Conservation (phyloP, 1,139 yeast species). For the Kurtzmaniella quercitrusa region DNA sequence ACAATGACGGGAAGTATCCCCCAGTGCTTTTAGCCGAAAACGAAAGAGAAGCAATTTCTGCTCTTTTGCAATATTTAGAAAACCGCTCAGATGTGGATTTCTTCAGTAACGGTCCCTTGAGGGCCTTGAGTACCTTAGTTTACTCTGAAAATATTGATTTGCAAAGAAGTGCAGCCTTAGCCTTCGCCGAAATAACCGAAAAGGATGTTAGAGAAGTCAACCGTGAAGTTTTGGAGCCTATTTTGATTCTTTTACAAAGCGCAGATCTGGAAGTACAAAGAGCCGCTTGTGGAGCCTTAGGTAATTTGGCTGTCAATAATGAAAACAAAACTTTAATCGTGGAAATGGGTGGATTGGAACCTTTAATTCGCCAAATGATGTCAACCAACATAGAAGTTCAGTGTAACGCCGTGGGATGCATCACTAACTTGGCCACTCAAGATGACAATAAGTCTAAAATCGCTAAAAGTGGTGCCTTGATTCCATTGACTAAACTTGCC, state of each 20-base stretch:
- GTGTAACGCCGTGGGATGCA: conserved; percentile 98
- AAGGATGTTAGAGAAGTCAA: conserved; percentile 90
- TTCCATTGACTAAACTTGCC: conserved; percentile 90
- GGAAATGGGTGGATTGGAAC: conserved; percentile 97
- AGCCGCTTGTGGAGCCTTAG: conserved; percentile 98
- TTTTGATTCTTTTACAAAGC: conserved; percentile 78
- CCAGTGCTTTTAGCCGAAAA: conserved; percentile 88
- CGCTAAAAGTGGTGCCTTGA: conserved; percentile 94
- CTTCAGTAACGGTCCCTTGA: conserved; percentile 83
- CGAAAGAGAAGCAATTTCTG: conserved; percentile 94
- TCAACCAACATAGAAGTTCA: conserved; percentile 96
- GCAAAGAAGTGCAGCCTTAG: conserved; percentile 96
- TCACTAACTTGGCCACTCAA: conserved; percentile 96
- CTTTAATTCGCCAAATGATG: conserved; percentile 95
- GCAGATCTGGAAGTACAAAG: conserved; percentile 93
- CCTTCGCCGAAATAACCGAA: conserved; percentile 97
- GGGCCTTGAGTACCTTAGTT: conserved; percentile 88
- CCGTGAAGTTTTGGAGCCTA: conserved; percentile 90
- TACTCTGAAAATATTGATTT: conserved; percentile 92
- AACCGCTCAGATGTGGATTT: conserved; percentile 83
- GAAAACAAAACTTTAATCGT: conserved; percentile 91
- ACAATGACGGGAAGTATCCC: conserved; percentile 52
- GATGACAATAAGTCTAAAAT: conserved; percentile 95
- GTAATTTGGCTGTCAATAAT: conserved; percentile 93
- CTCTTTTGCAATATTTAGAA: conserved; percentile 82